Base-by-base conservation (phyloP, 2,329 filamentous ascomycete species). In the Diaporthe vaccinii region DNA sequence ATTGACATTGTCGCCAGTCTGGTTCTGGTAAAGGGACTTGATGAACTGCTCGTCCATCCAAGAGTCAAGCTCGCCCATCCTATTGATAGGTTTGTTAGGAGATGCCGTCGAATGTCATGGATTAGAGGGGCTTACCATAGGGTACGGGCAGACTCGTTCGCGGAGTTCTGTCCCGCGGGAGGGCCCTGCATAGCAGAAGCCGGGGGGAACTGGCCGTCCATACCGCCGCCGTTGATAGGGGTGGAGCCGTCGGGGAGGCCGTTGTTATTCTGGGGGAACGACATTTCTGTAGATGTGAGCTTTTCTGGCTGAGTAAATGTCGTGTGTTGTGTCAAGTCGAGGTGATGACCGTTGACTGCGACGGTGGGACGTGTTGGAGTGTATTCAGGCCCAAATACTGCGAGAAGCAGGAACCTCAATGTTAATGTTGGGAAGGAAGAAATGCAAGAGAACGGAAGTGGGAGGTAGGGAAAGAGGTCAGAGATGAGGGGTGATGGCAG, bases 11-110 rank as follows among this genome's bases (percentile, higher is more conserved):
- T 98, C 97, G 79, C 94, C 95, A 87, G 98, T 94, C 81, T 96
- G 92, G 82, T 95, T 98, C 78, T 88, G 83, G 90, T 95, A 98
- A 61, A 98, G 92, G 80, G 94, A 97, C 86, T 97, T 96, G 82
- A 99, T 94, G 85, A 98, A 99, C 86, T 96, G 97, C 88, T 99
- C 97, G 81, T 99, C 97, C 87, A 99, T 98, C 97, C 97, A 99
- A 39, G 95, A 95, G 86, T 98, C 96, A 78, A 99, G 93, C 85
- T 99, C 97, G 80, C 97, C 97, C 97, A 99, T 99, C 96, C 96
- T 98, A 77, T 36, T 41, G 58, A 3, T 2, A 53, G 51, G 2
- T 22, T 28, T 9, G 10, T 20, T n/a, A 73, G 44, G 22, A 8
- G 28, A 12, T 22, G 20, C 25, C 10, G 31, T 39, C 25, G 10